A percentile compares a stretch with the other conserved stretches of the same genome.
phyloP scores from a whole-genome alignment of 495 filamentous ascomycete species.

The Articulospora tetracladia region DNA sequence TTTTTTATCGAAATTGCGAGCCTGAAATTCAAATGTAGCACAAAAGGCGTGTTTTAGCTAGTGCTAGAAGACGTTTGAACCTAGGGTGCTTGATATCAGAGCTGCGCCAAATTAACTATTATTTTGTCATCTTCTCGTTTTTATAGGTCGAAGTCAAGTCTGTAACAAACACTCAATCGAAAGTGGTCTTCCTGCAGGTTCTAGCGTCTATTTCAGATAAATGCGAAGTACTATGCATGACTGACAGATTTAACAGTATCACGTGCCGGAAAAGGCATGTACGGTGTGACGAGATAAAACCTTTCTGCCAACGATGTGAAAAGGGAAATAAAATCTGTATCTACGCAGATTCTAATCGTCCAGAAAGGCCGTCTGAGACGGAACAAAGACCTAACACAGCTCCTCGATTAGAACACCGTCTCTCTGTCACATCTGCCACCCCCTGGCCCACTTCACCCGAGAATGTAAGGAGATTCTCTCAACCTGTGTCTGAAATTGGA shows the following conservation, averaged over 20 bases:
- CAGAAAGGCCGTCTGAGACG: neutral
- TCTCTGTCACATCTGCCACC: neutral
- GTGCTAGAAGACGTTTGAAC: too few relatives aligned
- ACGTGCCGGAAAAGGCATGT: slow-evolving; percentile 8
- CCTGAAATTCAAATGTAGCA: neutral
- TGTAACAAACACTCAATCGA: too few relatives aligned
- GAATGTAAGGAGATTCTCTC: neutral
- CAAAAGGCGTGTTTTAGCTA: too few relatives aligned
- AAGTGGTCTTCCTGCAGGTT: neutral
- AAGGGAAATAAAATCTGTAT: slow-evolving; percentile 5
- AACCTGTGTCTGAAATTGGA: neutral
- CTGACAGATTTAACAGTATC: neutral
- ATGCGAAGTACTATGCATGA: neutral
- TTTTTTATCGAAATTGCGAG: neutral
- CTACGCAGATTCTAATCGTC: neutral
- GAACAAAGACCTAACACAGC: neutral
- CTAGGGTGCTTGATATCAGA: too few relatives aligned
- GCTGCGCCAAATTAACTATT: too few relatives aligned
- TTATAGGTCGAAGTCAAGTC: too few relatives aligned
- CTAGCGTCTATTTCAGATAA: neutral
- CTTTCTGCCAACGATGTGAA: slow-evolving; percentile 2
- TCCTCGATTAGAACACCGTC: neutral
- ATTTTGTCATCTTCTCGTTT: too few relatives aligned
- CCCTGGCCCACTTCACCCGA: slow-evolving; percentile 1
- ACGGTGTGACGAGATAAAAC: slow-evolving; percentile 4